Conservation (phyloP, 2,329 filamentous ascomycete species). For the Penicillium janthinellum region DNA sequence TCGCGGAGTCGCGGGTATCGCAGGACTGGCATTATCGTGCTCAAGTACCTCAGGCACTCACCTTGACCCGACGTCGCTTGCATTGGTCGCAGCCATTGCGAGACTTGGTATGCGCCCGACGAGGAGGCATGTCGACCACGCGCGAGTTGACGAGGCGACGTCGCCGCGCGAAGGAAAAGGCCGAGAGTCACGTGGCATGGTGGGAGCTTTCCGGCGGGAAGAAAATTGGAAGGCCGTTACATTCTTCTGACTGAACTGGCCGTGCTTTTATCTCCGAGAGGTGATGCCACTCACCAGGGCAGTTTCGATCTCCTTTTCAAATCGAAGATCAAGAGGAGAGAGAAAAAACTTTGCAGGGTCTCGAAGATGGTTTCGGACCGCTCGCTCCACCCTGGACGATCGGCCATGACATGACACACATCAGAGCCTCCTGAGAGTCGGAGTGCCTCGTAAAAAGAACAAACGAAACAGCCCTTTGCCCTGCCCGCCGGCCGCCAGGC, state of each 20-base stretch:
- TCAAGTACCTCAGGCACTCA: slow-evolving; percentile 17
- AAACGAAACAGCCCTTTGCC: neutral
- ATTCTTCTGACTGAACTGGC: too few relatives aligned
- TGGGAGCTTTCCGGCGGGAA: neutral
- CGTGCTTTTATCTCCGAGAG: neutral
- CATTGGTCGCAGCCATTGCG: slow-evolving; percentile 46
- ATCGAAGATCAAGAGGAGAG: neutral
- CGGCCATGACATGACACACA: neutral
- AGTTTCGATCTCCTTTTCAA: neutral
- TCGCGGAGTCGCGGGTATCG: too few relatives aligned
- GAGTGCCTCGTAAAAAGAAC: neutral
- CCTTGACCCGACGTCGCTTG: slow-evolving; percentile 47
- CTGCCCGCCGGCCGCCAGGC: too few relatives aligned
- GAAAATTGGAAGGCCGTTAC: too few relatives aligned
- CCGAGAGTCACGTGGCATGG: slow-evolving; percentile 10
- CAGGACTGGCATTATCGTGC: too few relatives aligned
- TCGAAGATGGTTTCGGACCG: neutral
- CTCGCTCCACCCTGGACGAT: neutral
- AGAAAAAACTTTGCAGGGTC: neutral
- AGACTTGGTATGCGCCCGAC: slow-evolving; percentile 47
- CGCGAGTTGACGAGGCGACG: neutral
- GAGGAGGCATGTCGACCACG: slow-evolving; percentile 35
- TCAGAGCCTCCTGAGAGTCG: neutral
- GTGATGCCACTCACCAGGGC: neutral
- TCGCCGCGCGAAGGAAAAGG: slow-evolving; percentile 1